Percentiles rank a stretch among this genome's conserved stretches.
Conservation (phyloP, 257 asterid genomes). For the Fraxinus americana region DNA sequence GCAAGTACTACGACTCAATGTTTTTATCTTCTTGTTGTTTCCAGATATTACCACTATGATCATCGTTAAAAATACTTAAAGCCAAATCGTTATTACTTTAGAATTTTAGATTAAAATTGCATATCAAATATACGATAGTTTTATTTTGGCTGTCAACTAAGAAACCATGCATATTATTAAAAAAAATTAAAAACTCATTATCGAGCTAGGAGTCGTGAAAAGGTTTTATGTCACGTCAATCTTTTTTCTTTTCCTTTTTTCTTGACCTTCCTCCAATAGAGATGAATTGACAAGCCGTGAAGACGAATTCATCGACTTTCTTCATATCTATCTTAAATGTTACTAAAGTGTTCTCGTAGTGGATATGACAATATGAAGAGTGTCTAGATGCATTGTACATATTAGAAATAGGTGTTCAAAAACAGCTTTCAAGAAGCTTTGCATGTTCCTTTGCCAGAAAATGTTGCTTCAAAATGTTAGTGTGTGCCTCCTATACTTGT, state of each 20-base stretch:
- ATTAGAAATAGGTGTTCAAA: slow-evolving; percentile 23
- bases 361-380: slow-evolving; percentile 16
- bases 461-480: slow-evolving; percentile 49
- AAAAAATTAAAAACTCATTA: too few relatives aligned
- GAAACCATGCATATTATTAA: background rate
- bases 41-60: background rate
- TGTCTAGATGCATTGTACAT: slow-evolving; percentile 54
- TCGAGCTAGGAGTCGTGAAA: too few relatives aligned
- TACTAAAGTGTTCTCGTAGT: background rate
- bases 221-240: too few relatives aligned
- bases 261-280: too few relatives aligned
- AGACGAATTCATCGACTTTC: too few relatives aligned
- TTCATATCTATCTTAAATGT: too few relatives aligned
- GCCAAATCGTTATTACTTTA: too few relatives aligned
- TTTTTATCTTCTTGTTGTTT: background rate
- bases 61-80: too few relatives aligned
- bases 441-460: slow-evolving; percentile 59
- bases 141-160: background rate
- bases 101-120: too few relatives aligned
- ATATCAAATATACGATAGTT: background rate
- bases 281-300: background rate
- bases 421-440: slow-evolving; percentile 42
- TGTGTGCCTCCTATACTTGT: slow-evolving; percentile 41
- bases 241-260: too few relatives aligned
- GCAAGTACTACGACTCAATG: too few relatives aligned